Evolutionary conservation across 1,139 yeast genomes (phyloP), one percentile per base, ranked within the genome.

Genomic region (Suhomyces taliae): DNA sequence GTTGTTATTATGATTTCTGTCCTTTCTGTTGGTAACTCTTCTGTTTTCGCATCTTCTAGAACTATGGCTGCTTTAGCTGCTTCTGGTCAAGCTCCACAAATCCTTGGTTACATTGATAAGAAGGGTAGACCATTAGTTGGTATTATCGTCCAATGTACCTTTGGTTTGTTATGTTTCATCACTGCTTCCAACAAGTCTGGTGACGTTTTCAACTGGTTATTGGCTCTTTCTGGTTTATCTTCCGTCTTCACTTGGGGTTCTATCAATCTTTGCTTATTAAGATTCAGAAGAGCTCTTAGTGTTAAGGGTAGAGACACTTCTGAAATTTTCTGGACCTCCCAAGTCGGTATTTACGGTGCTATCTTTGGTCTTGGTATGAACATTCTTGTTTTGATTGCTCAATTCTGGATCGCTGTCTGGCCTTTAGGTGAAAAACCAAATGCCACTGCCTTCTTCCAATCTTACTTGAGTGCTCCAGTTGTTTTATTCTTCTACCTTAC

Each of bases 51-150:
- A 32, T 81, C 90, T 48, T 87, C 96, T 34, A 82, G 96, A 76
- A 83, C 96, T 24, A 68, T 90, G 54, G 85, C 87, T 53, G 87
- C 96, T 11, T 74, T 90, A 54, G 89, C 96, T 40, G 85, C 86
- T 54, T 85, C 88, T 59, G 89, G 90, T 32, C 83, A 81, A 65
- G 91, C 95, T 27, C 97, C 97, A 56, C 75, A 76, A 60, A 70
- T 80, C 56, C 78, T 83, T 48, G 87, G 83, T 53, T 89, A 87
- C 69, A 80, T 87, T 59, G 95, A 88, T 65, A 82, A 82, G 58
- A 63, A 69, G 40, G 93, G 91, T 52, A 79, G 95, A 66, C 96
- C 95, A 36, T 70, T 85, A 53, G 79, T 78, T 43, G 91, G 88
- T 37, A 79, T 87, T 59, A 64, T 74, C 10, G 66, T 79, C 43